phyloP scores from a whole-genome alignment of 2,329 filamentous ascomycete genomes.

The Colletotrichum cordylinicola region DNA sequence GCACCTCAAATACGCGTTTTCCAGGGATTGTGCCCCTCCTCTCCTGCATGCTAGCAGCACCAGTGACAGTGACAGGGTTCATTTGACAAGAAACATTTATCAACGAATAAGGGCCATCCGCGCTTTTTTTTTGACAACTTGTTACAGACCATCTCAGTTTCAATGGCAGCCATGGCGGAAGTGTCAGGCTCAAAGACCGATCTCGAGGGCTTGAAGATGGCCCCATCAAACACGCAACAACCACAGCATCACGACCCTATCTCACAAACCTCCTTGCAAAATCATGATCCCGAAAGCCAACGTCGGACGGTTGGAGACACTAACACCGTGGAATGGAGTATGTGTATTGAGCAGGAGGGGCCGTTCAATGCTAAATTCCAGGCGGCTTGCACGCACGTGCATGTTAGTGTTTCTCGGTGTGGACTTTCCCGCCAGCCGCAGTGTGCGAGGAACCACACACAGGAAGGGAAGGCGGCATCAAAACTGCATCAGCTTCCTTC shows the following conservation, averaged over 20 bases:
- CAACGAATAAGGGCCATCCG: not conserved
- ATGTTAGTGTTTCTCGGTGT: too few relatives aligned
- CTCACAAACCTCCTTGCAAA: not conserved
- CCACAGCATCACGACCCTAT: not conserved
- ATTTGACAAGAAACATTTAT: not conserved
- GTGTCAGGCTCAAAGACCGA: not conserved
- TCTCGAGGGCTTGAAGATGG: not conserved
- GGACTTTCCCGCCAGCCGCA: too few relatives aligned
- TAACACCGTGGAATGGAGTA: constrained; percentile 54
- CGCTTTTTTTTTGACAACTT: rapidly evolving
- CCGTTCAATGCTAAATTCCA: too few relatives aligned
- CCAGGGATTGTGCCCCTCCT: not conserved
- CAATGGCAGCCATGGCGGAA: not conserved
- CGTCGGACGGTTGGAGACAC: not conserved
- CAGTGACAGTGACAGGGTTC: not conserved
- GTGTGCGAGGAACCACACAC: too few relatives aligned
- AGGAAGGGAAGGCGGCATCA: too few relatives aligned
- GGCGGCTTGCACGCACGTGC: too few relatives aligned
- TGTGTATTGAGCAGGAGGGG: too few relatives aligned
- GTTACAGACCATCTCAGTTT: not conserved
- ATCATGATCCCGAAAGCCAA: not conserved
- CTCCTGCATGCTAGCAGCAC: not conserved
- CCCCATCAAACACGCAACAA: not conserved
- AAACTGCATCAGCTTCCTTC: too few relatives aligned
- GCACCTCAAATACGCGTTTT: not conserved